These are phyloP conservation scores for Magnaporthiopsis rhizophila DNA, from an alignment of 2,329 filamentous ascomycete genomes.

Conservation along the genomic window DNA sequence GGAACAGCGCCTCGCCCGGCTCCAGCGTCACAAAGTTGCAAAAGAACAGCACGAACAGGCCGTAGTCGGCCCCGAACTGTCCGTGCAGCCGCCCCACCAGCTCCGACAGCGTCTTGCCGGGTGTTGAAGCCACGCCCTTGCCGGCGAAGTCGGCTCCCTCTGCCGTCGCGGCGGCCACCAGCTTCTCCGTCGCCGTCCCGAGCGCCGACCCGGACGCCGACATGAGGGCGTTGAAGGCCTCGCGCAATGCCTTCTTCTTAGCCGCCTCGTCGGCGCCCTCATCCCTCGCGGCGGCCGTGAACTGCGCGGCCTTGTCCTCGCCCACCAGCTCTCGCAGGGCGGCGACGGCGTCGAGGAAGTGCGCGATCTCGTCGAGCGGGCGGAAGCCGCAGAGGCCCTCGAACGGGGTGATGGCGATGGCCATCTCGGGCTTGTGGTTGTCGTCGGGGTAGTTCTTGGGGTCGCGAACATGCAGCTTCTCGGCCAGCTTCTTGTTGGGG, in stretches of 20 bases:
- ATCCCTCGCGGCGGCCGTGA: slow-evolving; percentile 42
- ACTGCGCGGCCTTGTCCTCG: slow-evolving; percentile 50
- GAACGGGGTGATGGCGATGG: slow-evolving; percentile 92
- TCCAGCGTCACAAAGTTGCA: slow-evolving; percentile 87
- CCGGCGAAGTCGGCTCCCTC: slow-evolving; percentile 68
- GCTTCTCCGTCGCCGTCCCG: slow-evolving; percentile 54
- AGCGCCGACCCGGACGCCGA: slow-evolving; percentile 60
- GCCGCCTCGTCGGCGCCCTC: slow-evolving; percentile 34
- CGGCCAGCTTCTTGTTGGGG: slow-evolving; percentile 89
- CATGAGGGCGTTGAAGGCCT: slow-evolving; percentile 75
- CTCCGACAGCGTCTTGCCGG: slow-evolving; percentile 63
- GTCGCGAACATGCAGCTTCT: slow-evolving; percentile 76
- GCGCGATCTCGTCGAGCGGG: slow-evolving; percentile 74
- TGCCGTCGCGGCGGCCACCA: slow-evolving; percentile 62
- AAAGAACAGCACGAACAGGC: slow-evolving; percentile 93
- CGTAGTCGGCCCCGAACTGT: slow-evolving; percentile 85
- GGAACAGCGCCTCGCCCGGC: slow-evolving; percentile 89
- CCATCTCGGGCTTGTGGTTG: slow-evolving; percentile 99
- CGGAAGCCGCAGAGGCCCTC: slow-evolving; percentile 95
- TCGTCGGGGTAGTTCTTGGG: slow-evolving; percentile 96
- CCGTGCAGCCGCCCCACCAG: slow-evolving; percentile 70
- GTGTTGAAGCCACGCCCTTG: slow-evolving; percentile 59
- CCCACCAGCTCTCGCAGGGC: slow-evolving; percentile 61
- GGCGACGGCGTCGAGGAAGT: slow-evolving; percentile 59
- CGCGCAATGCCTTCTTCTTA: slow-evolving; percentile 74